These are phyloP conservation scores for Aureobasidium uvarum DNA, from an alignment of 2,329 filamentous ascomycete genomes.

Conservation along the genomic window DNA sequence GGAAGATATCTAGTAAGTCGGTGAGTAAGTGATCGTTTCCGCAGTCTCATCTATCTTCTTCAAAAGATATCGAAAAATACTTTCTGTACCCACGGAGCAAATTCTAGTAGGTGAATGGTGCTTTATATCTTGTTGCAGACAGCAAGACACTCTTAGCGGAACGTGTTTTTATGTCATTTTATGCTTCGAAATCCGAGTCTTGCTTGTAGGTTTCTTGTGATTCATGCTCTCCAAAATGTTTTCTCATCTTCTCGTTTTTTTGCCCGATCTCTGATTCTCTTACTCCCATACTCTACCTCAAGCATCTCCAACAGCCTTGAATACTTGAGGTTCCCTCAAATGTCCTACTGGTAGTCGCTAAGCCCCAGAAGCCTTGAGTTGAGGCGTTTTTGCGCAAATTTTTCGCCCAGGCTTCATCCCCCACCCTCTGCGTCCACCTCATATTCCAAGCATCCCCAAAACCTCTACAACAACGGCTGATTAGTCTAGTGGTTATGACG, in stretches of 20 bases:
- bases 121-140: neutral
- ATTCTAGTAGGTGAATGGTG: neutral
- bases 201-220: neutral
- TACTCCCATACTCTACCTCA: neutral
- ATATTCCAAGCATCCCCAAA: neutral
- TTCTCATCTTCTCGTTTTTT: neutral
- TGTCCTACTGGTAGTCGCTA: neutral
- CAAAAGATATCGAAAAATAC: no score
- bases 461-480: neutral
- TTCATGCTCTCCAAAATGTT: neutral
- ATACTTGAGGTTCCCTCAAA: no score
- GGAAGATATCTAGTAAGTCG: neutral
- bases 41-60: no score
- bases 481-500: conserved; percentile 3
- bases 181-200: neutral
- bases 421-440: neutral
- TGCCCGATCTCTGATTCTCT: no score
- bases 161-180: neutral
- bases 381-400: neutral
- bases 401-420: neutral
- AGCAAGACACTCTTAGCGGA: neutral
- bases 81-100: no score
- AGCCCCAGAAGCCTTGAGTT: neutral
- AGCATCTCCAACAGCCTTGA: neutral
- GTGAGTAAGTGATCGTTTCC: neutral